phyloP scores from a whole-genome alignment of 2,329 filamentous ascomycete genomes.

The Ophiostoma pallidulum region DNA sequence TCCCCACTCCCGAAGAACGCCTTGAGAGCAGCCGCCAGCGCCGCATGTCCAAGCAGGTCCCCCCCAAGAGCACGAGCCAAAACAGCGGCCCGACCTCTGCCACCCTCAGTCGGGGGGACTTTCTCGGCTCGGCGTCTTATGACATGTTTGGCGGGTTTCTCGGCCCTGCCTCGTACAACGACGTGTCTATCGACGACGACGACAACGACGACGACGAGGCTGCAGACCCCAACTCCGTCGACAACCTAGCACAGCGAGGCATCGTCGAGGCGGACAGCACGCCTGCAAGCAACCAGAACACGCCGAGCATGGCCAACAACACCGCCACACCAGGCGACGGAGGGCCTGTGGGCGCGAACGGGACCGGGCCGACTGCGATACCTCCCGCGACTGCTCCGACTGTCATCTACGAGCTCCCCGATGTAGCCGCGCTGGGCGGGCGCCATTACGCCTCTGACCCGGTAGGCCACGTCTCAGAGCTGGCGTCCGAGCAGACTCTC shows the following conservation, averaged over 20 bases:
- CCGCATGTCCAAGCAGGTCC: constrained; percentile 21
- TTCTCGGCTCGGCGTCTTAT: constrained; percentile 28
- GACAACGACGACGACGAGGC: constrained; percentile 18
- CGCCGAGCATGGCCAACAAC: constrained; percentile 6
- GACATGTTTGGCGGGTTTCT: constrained; percentile 47
- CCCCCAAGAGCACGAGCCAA: neutral
- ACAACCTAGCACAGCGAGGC: neutral
- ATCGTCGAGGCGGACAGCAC: constrained; percentile 9
- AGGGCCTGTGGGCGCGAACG: constrained; percentile 18
- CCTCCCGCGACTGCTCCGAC: constrained; percentile 12
- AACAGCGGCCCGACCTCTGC: constrained; percentile 18
- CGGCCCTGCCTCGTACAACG: constrained; percentile 36
- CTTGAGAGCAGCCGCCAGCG: constrained; percentile 44
- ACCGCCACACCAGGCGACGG: neutral
- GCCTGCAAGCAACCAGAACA: constrained; percentile 1
- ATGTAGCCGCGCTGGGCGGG: constrained; percentile 14
- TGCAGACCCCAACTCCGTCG: neutral
- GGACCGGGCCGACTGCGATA: constrained; percentile 19
- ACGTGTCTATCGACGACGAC: constrained; percentile 37
- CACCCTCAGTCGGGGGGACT: constrained; percentile 23
- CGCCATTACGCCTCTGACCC: constrained; percentile 26
- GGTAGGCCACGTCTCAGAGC: constrained; percentile 37
- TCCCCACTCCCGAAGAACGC: constrained; percentile 42
- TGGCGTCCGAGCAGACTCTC: constrained; percentile 35
- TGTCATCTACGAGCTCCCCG: constrained; percentile 22